A percentile compares a stretch with the other conserved stretches of the same genome.
Conservation (phyloP, 2,329 filamentous ascomycete genomes). For the Didymella lethalis region DNA sequence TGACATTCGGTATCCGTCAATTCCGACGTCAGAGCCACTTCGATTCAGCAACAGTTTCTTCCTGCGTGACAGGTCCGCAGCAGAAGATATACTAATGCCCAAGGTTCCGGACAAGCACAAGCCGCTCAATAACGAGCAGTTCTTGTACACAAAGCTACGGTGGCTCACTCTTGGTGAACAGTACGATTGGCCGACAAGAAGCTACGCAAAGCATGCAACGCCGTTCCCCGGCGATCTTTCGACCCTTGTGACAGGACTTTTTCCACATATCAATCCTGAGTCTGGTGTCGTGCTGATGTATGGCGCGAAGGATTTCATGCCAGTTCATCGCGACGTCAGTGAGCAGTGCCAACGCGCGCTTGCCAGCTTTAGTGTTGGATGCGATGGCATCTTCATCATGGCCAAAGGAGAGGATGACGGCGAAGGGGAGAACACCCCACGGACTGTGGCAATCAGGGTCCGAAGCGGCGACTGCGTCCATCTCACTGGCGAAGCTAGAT, state of each 20-base stretch:
- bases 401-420: conserved; percentile 54
- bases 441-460: conserved; percentile 56
- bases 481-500: conserved; percentile 82
- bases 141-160: conserved; percentile 81
- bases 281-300: conserved; percentile 96
- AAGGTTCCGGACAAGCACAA: conserved; percentile 77
- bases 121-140: conserved; percentile 72
- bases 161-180: conserved; percentile 96
- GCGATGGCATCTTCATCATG: conserved; percentile 87
- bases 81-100: conserved; percentile 56
- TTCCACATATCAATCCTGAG: conserved; percentile 81
- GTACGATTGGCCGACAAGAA: conserved; percentile 93
- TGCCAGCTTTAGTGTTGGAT: conserved; percentile 88
- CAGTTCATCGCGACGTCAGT: conserved; percentile 92
- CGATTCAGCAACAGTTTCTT: conserved; percentile 47
- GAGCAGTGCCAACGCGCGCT: conserved; percentile 83
- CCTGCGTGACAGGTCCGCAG: conserved; percentile 38
- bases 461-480: conserved; percentile 89
- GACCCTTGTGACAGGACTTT: conserved; percentile 72
- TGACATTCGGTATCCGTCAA: conserved; percentile 66
- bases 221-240: conserved; percentile 78
- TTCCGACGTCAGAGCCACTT: conserved; percentile 46
- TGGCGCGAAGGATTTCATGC: conserved; percentile 87
- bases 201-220: conserved; percentile 76
- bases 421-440: conserved; percentile 39